Evolutionary conservation across 805 yeast species (phyloP), one percentile per base, ranked within the genome.

Genomic region (Wickerhamiella siamensis): DNA sequence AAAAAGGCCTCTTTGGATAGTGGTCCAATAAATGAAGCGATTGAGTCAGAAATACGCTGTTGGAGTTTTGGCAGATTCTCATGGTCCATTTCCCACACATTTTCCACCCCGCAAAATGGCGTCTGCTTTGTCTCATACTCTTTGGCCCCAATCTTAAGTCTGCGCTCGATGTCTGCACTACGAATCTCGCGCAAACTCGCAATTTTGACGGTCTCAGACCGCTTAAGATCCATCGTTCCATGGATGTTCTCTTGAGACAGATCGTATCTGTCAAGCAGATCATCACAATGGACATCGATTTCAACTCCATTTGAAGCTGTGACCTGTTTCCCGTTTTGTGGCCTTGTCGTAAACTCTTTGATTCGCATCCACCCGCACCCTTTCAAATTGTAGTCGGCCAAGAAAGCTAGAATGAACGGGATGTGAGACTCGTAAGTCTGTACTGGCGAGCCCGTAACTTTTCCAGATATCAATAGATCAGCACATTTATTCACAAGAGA

Each of bases 341-440:
- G 33, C 9, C 38, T 21, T 10, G 12, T 10, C n/a, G 33, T 18
- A 26, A 5, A 38, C 14, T 40, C 36, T 8, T 47, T 43, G 1
- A 78, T 43, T 15, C 68, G 61, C 18, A 87, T 45, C 88, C 94
- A 83, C 4, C 78, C 76, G 58, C 95, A 83, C 1, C 95, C 93
- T 54, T 70, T 83, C 24, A 88, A 59, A 54, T 88, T 87, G 59
- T 70, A 84, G 55, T 91, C 98, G 0, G 81, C 67, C 21, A 83
- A 57, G 53, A 88, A 84, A 54, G 91, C 96, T 5, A 83, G 58
- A 1, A 72, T 54, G 50, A 66, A 79, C 0, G 95, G 86, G 10
- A 88, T 68, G 54, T 91, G 97, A 0, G 86, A 66, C 53, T 91
- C 98, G 56, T 65, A 83, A 0, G 77, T 74, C 36, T 75, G 77